Base-by-base conservation (phyloP, 352 stramenopile genomes). In the Blastocystis sp. region DNA sequence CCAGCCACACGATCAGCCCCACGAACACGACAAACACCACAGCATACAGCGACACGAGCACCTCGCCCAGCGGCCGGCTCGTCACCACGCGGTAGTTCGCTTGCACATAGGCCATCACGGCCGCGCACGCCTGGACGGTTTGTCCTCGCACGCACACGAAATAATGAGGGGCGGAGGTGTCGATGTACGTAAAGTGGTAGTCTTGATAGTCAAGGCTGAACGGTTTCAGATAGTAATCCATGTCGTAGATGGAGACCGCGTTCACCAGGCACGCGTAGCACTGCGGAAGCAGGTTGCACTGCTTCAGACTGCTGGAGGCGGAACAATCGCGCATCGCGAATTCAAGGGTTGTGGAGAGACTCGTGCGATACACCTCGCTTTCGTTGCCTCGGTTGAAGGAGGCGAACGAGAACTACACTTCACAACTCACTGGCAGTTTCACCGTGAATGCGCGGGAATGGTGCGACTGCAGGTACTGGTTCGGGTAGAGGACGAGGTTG, bases 241-340 rank as follows among this genome's bases (percentile, higher is more conserved):
- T 45, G 21, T 74, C 23, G 9, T 74, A 59, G 38, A 28, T 66
- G 21, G n/a, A 21, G 11, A 7, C 7, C 7, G 28, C 34, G 0
- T 43, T 19, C 9, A 81, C 41, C 34, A 81, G 60, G 40, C 71
- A 81, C 7, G 45, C 53, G 38, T 45, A 45, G 38, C 71, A 81
- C 10, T 45, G n/a, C 28, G 71, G 71, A 28, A 81, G 71, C 21
- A 81, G 41, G 23, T 28, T 65, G 52, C 71, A 81, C 23, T 40
- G 28, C 23, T 38, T 41, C 19, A 34, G n/a, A 19, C 43, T 62
- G 23, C 3, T 41, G 0, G 43, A 14, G 2, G 19, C 10, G 21
- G 40, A 56, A 40, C 71, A 81, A 40, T 81, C 71, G 43, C 23
- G 41, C 53, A 81, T 52, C 5, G n/a, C 7, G 41, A 62, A 81